phyloP scores from a whole-genome alignment of 1,139 yeast genomes.

The Yamadazyma jaroonii region DNA sequence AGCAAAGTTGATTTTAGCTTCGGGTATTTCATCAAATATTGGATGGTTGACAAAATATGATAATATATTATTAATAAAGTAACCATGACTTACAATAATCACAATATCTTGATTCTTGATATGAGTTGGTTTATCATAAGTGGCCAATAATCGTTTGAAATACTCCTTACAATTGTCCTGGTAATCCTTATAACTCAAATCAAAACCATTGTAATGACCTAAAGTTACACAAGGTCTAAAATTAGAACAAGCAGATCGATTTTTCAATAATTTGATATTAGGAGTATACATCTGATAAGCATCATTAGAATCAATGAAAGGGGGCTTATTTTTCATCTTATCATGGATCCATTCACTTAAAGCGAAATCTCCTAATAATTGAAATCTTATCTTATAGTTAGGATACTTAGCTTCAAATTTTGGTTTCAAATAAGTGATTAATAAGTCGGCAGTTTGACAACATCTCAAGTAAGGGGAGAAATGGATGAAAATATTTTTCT shows the following conservation, averaged over 20 bases:
- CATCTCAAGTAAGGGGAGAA: conserved; percentile 47
- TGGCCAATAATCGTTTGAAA: conserved; percentile 42
- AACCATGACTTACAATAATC: conserved; percentile 44
- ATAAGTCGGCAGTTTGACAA: conserved; percentile 44
- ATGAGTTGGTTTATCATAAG: conserved; percentile 40
- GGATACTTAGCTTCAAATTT: conserved; percentile 25
- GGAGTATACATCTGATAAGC: conserved; percentile 51
- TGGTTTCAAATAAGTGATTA: conserved; percentile 30
- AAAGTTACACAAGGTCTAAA: conserved; percentile 46
- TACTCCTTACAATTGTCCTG: conserved; percentile 41
- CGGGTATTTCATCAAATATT: conserved; percentile 47
- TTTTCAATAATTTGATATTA: conserved; percentile 35
- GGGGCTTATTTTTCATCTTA: conserved; percentile 43
- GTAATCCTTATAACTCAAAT: conserved; percentile 40
- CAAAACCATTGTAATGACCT: conserved; percentile 49
- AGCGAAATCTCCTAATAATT: conserved; percentile 46
- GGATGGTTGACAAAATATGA: conserved; percentile 45
- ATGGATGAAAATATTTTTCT: conserved; percentile 41
- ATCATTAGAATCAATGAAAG: conserved; percentile 43
- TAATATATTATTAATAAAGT: conserved; percentile 39
- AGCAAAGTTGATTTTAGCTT: conserved; percentile 38
- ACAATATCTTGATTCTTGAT: conserved; percentile 36
- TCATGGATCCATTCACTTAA: conserved; percentile 50
- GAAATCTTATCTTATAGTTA: conserved; percentile 35
- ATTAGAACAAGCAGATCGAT: conserved; percentile 36